These are phyloP conservation scores for Nemania serpens DNA, from an alignment of 2,329 filamentous ascomycete species.

Conservation along the genomic window DNA sequence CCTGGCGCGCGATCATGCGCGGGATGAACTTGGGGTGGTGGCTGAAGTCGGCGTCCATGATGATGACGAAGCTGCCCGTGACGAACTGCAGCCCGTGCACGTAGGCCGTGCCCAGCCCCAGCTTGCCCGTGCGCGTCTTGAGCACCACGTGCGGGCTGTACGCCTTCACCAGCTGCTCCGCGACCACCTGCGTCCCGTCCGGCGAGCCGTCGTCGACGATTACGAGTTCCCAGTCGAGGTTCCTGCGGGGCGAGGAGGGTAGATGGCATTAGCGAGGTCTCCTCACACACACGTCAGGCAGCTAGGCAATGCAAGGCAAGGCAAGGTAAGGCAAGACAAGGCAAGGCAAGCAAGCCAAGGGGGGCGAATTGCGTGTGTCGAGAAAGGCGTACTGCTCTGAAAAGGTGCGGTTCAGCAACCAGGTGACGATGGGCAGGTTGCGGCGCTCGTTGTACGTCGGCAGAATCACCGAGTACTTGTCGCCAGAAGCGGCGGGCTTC, in stretches of 20 bases:
- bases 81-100: constrained; percentile 90
- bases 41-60: constrained; percentile 99
- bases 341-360: background rate
- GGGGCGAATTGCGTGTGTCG: background rate
- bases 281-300: background rate
- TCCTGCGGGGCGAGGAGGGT: constrained; percentile 54
- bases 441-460: constrained; percentile 98
- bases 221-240: constrained; percentile 95
- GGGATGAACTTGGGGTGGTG: constrained; percentile 99
- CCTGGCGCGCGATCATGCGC: constrained; percentile 85
- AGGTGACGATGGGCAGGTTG: constrained; percentile 94
- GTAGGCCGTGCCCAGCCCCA: constrained; percentile 95
- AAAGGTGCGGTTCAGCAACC: constrained; percentile 92
- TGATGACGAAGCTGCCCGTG: constrained; percentile 94
- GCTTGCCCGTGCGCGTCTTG: constrained; percentile 88
- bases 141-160: constrained; percentile 82
- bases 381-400: constrained; percentile 71
- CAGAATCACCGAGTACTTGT: constrained; percentile 97
- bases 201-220: constrained; percentile 98
- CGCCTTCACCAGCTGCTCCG: constrained; percentile 84
- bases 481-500: constrained; percentile 47
- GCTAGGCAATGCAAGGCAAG: no score
- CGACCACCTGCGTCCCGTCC: constrained; percentile 90
- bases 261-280: constrained; percentile 22
- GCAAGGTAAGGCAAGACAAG: no score